Percentiles rank a stretch among this genome's conserved stretches.
These are phyloP conservation scores for Aureobasidium sp. DNA, from an alignment of 2,329 filamentous ascomycete genomes.

Conservation along the genomic window DNA sequence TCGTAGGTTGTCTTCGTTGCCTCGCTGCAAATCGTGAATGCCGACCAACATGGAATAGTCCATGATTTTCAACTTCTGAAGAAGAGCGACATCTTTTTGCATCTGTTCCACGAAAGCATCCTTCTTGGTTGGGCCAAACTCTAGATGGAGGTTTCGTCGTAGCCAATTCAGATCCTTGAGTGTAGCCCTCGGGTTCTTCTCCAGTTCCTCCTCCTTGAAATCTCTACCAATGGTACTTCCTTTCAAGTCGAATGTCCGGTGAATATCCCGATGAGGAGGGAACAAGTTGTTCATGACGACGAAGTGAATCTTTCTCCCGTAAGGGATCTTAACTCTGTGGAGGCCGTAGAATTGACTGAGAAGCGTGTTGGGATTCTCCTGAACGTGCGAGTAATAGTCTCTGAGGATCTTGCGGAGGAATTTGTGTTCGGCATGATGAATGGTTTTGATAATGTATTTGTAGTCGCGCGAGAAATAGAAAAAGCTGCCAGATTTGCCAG, in stretches of 20 bases:
- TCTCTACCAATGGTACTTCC: conserved; percentile 92
- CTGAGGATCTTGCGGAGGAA: conserved; percentile 76
- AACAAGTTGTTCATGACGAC: conserved; percentile 99
- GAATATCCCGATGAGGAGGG: conserved; percentile 92
- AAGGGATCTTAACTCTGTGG: conserved; percentile 96
- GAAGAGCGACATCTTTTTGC: conserved; percentile 73
- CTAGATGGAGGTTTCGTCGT: conserved; percentile 73
- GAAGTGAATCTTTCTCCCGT: conserved; percentile 97
- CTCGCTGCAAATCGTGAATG: conserved; percentile 81
- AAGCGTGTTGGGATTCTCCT: conserved; percentile 89
- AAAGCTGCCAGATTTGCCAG: conserved; percentile 97
- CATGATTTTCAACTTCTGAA: conserved; percentile 93
- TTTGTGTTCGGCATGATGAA: conserved; percentile 90
- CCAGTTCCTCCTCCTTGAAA: conserved; percentile 79
- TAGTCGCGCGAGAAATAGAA: conserved; percentile 99
- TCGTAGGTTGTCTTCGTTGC: conserved; percentile 89
- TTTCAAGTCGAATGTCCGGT: conserved; percentile 94
- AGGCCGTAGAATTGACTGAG: conserved; percentile 97
- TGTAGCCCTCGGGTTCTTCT: conserved; percentile 83
- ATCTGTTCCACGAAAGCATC: conserved; percentile 83
- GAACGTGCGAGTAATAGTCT: conserved; percentile 90
- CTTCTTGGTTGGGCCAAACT: conserved; percentile 85
- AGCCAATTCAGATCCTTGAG: conserved; percentile 97
- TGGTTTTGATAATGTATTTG: conserved; percentile 99
- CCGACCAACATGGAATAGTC: conserved; percentile 95